Evolutionary conservation across 2,329 filamentous ascomycete genomes (phyloP).

Genomic region (Arthrobotrys conoides): DNA sequence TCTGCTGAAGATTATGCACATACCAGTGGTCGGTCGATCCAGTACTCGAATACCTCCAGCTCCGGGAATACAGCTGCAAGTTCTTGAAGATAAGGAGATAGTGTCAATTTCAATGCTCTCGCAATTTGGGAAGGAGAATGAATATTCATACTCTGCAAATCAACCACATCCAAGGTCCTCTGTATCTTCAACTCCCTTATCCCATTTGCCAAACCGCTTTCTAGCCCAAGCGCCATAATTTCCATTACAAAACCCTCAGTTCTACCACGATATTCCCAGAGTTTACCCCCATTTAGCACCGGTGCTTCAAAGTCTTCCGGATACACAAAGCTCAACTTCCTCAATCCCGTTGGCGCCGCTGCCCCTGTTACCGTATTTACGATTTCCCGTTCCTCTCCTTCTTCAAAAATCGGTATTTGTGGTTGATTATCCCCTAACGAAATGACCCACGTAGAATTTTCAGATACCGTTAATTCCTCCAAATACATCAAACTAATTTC

Average conservation of each 20-base stretch:
- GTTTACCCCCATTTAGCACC: constrained; percentile 2
- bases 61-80: constrained; percentile 20
- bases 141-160: constrained; percentile 31
- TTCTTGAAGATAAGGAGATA: not conserved
- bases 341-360: not conserved
- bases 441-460: constrained; percentile 15
- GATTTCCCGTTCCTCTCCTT: not conserved
- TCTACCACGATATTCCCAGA: constrained; percentile 15
- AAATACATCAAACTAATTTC: not conserved
- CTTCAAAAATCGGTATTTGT: not conserved
- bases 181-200: constrained; percentile 16
- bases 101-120: not conserved
- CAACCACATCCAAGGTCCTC: constrained; percentile 15
- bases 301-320: constrained; percentile 13
- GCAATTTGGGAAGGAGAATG: no score
- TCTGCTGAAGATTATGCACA: not conserved
- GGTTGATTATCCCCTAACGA: constrained; percentile 16
- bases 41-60: constrained; percentile 24
- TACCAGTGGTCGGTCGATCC: constrained; percentile 30
- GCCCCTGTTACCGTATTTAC: not conserved
- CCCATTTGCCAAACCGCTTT: constrained; percentile 14
- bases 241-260: constrained; percentile 9
- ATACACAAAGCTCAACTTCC: constrained; percentile 14
- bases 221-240: constrained; percentile 10
- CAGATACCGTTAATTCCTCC: constrained; percentile 23